Evolutionary conservation across 495 filamentous ascomycete genomes (phyloP).

Genomic region (Xylaria grammica): DNA sequence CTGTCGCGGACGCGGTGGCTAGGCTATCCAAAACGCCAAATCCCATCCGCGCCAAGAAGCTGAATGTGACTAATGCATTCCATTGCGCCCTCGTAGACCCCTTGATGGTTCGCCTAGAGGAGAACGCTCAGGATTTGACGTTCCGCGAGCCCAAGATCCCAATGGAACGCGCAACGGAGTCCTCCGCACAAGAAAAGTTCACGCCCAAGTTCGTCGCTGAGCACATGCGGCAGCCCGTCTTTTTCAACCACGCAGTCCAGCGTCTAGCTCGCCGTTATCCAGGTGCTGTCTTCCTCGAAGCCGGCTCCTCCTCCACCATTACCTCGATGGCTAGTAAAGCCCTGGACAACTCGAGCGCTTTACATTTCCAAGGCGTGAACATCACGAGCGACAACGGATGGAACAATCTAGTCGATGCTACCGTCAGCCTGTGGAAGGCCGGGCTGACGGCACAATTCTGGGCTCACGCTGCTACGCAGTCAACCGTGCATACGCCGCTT

Average conservation of each 20-base stretch:
- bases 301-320: constrained; percentile 55
- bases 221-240: constrained; percentile 59
- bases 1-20: constrained; percentile 25
- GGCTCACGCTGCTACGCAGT: constrained; percentile 42
- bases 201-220: constrained; percentile 39
- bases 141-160: constrained; percentile 29
- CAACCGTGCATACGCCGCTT: constrained; percentile 31
- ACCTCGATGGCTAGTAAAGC: constrained; percentile 50
- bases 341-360: constrained; percentile 12
- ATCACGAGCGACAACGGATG: constrained; percentile 42
- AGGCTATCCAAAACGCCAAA: background rate
- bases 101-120: constrained; percentile 38
- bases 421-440: constrained; percentile 52
- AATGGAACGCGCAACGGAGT: constrained; percentile 31
- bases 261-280: constrained; percentile 44
- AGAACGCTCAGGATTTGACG: constrained; percentile 30
- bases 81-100: constrained; percentile 54
- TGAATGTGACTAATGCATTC: constrained; percentile 58
- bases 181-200: constrained; percentile 16
- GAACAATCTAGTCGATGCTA: constrained; percentile 46
- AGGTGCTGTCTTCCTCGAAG: constrained; percentile 54
- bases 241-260: constrained; percentile 54
- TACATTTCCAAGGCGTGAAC: constrained; percentile 49
- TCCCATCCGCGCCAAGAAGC: constrained; percentile 35
- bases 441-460: constrained; percentile 52